Evolutionary conservation across 2,329 filamentous ascomycete genomes (phyloP).

Genomic region (Furcasterigmium sp.): DNA sequence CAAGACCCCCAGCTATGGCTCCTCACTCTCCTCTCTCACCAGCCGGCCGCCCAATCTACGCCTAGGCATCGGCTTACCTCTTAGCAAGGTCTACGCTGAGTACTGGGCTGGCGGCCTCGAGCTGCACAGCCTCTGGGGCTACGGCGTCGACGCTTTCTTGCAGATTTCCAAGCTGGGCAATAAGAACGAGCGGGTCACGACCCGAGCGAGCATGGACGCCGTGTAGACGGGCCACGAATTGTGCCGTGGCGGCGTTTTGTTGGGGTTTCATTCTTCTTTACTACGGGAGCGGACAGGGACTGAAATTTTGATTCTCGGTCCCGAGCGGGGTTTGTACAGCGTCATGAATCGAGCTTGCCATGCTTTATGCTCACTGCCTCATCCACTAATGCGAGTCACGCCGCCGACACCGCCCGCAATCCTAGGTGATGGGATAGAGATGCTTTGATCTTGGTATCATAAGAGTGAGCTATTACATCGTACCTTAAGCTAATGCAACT

Average conservation of each 20-base stretch:
- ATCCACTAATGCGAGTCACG: too few relatives aligned
- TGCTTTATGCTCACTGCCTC: too few relatives aligned
- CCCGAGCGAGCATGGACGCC: conserved; percentile 71
- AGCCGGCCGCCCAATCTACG: conserved; percentile 80
- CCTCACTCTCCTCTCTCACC: conserved; percentile 74
- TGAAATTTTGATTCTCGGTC: not conserved
- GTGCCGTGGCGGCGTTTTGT: conserved; percentile 2
- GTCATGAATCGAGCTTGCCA: too few relatives aligned
- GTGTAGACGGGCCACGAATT: conserved; percentile 43
- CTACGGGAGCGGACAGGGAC: not conserved
- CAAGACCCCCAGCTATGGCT: conserved; percentile 39
- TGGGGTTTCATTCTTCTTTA: too few relatives aligned
- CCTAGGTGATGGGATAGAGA: too few relatives aligned
- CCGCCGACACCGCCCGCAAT: too few relatives aligned
- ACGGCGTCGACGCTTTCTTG: conserved; percentile 91
- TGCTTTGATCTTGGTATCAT: conserved; percentile 44
- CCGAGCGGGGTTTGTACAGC: not conserved
- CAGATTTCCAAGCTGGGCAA: conserved; percentile 96
- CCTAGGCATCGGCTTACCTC: conserved; percentile 86
- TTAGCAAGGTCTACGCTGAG: conserved; percentile 92
- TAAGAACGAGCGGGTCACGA: conserved; percentile 91
- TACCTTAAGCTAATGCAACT: conserved; percentile 22
- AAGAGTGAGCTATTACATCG: conserved; percentile 38
- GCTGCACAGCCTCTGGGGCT: conserved; percentile 88
- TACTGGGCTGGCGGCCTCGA: conserved; percentile 96